A percentile compares a stretch with the other conserved stretches of the same genome.
These are phyloP conservation scores for Pseudozyma thailandica DNA, from an alignment of 1,284 basidiomycete species.

Conservation along the genomic window DNA sequence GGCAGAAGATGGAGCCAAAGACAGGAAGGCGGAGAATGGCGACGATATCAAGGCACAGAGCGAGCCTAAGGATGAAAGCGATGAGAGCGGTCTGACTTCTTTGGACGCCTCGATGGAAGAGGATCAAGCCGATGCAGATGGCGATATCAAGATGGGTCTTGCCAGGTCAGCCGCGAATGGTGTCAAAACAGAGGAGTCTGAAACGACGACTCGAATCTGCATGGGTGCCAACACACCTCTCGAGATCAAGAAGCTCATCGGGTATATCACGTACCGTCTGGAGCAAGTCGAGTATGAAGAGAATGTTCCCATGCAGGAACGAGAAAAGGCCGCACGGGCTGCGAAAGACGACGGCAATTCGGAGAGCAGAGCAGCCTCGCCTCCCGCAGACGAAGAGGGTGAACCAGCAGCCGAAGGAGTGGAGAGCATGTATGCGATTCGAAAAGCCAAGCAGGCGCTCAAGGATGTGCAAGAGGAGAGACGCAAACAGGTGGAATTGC, in stretches of 20 bases:
- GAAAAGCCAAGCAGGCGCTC: conserved; percentile 47
- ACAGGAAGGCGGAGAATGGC: conserved; percentile 1
- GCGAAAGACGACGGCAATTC: conserved; percentile 8
- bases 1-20: conserved; percentile 5
- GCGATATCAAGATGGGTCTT: conserved; percentile 13
- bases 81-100: conserved; percentile 37
- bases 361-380: neutral
- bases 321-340: conserved; percentile 16
- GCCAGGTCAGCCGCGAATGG: conserved; percentile 8
- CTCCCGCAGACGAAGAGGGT: neutral
- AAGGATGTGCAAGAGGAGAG: conserved; percentile 46
- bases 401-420: neutral
- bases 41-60: conserved; percentile 7
- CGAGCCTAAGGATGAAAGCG: conserved; percentile 7
- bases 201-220: conserved; percentile 16
- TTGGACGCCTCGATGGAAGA: conserved; percentile 19
- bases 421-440: conserved; percentile 36
- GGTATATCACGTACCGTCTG: conserved; percentile 32
- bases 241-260: conserved; percentile 33
- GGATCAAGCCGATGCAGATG: conserved; percentile 1
- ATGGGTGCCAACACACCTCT: conserved; percentile 49
- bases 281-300: conserved; percentile 47
- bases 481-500: conserved; percentile 31
- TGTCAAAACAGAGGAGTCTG: neutral
- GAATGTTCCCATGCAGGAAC: conserved; percentile 33